Base-by-base conservation (phyloP, 129 eudicot genomes). In the Flaveria trinervia region DNA sequence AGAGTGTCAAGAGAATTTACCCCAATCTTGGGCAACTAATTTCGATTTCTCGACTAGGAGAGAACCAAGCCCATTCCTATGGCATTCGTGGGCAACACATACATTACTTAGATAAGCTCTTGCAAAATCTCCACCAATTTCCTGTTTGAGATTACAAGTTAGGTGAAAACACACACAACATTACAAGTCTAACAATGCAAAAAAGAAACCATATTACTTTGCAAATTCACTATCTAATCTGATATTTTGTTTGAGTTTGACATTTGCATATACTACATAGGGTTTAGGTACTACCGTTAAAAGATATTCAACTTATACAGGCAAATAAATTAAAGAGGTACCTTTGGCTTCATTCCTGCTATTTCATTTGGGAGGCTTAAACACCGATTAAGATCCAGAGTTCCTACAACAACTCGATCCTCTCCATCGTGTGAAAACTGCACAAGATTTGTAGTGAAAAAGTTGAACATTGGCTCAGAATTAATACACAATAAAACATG, bases 71-170 rank as follows among this genome's bases (percentile, higher is more conserved):
- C 97, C 96, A 54, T 90, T 93, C 71, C 97, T 85, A 18, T 84
- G 91, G 73, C 93, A 72, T 84, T 93, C 98, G 44, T 81, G 74
- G 64, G 97, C 98, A 81, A 93, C 98, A 70, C 98, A 90, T 52
- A 93, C 98, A 78, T 89, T 90, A 80, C 93, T 90, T 65, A 93
- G 50, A 75, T 93, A 93, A 51, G 91, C 98, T 83, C 98, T 86
- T 5, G 96, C 97, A 76, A 88, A 81, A 82, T 87, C 97, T 74
- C 90, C 86, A 67, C 89, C 91, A 68, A 84, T 84, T 70, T 87
- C 98, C 98, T 93, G 85, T 79, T 41, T 52, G 33, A 78, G 64
- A 80, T 66, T 36, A 36, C 41, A 36, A 36, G 41, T 36, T 51
- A 41, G 54, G 44, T 11, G 7, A 6, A 45, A 64, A 61, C 9